These are phyloP conservation scores for Aureoboletus auriporus DNA, from an alignment of 768 basidiomycete genomes.

Conservation along the genomic window DNA sequence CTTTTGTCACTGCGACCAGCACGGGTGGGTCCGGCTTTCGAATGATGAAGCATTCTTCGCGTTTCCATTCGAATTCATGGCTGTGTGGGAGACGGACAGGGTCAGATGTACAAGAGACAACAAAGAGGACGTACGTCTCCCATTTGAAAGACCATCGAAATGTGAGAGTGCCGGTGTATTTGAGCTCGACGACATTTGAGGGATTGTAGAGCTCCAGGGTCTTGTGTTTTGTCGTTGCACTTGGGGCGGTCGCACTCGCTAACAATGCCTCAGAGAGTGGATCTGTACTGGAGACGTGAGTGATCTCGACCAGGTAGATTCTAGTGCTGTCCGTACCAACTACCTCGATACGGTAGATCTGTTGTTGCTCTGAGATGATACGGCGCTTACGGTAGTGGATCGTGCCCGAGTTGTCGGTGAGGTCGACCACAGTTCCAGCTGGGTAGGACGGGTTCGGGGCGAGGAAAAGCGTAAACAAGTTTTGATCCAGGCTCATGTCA, in stretches of 20 bases:
- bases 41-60: slow-evolving; percentile 77
- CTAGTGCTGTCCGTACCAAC: slow-evolving; percentile 45
- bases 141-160: slow-evolving; percentile 80
- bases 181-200: slow-evolving; percentile 62
- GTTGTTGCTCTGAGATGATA: slow-evolving; percentile 35
- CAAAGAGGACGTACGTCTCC: slow-evolving; percentile 60
- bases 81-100: slow-evolving; percentile 32
- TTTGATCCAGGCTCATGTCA: slow-evolving; percentile 78
- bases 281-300: slow-evolving; percentile 41
- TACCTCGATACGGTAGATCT: slow-evolving; percentile 60
- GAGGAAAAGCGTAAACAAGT: slow-evolving; percentile 76
- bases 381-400: slow-evolving; percentile 73
- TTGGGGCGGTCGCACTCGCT: slow-evolving; percentile 61
- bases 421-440: slow-evolving; percentile 52
- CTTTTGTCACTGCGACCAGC: slow-evolving; percentile 77
- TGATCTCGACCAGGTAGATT: too few species aligned
- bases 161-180: slow-evolving; percentile 65
- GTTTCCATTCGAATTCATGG: slow-evolving; percentile 83
- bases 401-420: slow-evolving; percentile 59
- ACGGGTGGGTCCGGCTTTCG: slow-evolving; percentile 88
- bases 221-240: slow-evolving; percentile 66
- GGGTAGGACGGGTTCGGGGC: slow-evolving; percentile 56
- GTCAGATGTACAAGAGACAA: not conserved
- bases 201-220: slow-evolving; percentile 76
- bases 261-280: slow-evolving; percentile 70